phyloP scores from a whole-genome alignment of 2,329 filamentous ascomycete species.

The Myriangium duriaei region DNA sequence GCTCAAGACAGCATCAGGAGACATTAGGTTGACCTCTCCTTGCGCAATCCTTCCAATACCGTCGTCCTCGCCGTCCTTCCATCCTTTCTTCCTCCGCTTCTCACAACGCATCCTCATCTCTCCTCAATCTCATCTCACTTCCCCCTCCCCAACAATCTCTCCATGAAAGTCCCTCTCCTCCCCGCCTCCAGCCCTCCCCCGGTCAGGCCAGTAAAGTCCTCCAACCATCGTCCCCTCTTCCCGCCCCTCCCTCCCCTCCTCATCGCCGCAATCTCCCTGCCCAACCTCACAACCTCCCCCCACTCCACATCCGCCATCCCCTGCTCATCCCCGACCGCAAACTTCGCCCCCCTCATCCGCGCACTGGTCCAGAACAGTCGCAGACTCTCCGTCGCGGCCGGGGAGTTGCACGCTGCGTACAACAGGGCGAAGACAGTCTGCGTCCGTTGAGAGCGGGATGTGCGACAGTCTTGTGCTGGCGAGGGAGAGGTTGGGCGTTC shows the following conservation, averaged over 20 bases:
- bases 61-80: no score
- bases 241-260: conserved; percentile 1
- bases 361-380: conserved; percentile 3
- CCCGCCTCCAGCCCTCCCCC: no score
- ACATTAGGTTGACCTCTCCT: no score
- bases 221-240: background rate
- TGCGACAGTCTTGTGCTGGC: no score
- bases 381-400: conserved; percentile 6
- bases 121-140: conserved; percentile 9
- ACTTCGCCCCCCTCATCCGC: conserved; percentile 6
- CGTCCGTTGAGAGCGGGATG: conserved; percentile 9
- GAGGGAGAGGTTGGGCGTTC: background rate
- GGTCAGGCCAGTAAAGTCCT: conserved; percentile 7
- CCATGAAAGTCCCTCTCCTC: conserved; percentile 22
- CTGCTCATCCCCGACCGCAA: conserved; percentile 7
- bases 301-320: conserved; percentile 37
- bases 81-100: no score
- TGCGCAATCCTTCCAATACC: no score
- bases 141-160: conserved; percentile 22
- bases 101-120: no score
- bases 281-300: background rate
- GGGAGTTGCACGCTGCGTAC: conserved; percentile 4
- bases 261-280: conserved; percentile 1
- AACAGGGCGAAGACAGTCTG: background rate
- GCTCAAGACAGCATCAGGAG: no score